phyloP scores from a whole-genome alignment of 2,329 filamentous ascomycete genomes.

The Paracamarosporium sp. region DNA sequence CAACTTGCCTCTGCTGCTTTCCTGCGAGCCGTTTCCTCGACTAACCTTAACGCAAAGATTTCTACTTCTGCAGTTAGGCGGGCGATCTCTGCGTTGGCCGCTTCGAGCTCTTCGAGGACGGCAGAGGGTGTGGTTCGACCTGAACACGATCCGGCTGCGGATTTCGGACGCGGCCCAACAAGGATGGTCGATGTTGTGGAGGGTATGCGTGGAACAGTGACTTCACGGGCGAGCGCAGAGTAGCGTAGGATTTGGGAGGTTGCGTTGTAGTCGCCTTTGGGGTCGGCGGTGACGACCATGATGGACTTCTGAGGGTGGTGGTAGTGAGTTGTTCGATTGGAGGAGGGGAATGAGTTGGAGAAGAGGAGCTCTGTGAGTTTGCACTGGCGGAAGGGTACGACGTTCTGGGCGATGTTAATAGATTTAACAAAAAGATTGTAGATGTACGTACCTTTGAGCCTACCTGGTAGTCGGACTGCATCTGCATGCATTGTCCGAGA shows the following conservation, averaged over 20 bases:
- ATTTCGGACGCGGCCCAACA: slow-evolving; percentile 30
- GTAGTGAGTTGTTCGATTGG: slow-evolving; percentile 53
- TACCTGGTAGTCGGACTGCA: slow-evolving; percentile 81
- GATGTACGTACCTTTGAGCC: slow-evolving; percentile 69
- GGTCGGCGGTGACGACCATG: slow-evolving; percentile 97
- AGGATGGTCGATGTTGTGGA: slow-evolving; percentile 78
- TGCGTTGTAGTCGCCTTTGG: slow-evolving; percentile 91
- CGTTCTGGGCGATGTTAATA: slow-evolving; percentile 46
- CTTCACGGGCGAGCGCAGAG: slow-evolving; percentile 88
- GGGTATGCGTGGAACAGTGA: slow-evolving; percentile 87
- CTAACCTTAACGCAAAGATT: slow-evolving; percentile 71
- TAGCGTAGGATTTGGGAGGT: slow-evolving; percentile 96
- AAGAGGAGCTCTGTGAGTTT: slow-evolving; percentile 61
- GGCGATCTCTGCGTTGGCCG: slow-evolving; percentile 80
- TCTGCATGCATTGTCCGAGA: slow-evolving; percentile 93
- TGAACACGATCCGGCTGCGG: slow-evolving; percentile 43
- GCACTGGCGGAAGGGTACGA: slow-evolving; percentile 74
- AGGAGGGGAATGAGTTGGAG: slow-evolving; percentile 57
- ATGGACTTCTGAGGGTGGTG: slow-evolving; percentile 78
- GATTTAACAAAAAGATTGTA: background rate
- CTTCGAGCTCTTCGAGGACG: slow-evolving; percentile 73
- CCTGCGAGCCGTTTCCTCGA: slow-evolving; percentile 73
- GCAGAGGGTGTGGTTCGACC: slow-evolving; percentile 56
- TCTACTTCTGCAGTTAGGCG: slow-evolving; percentile 81
- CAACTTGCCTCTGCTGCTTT: slow-evolving; percentile 76